A percentile compares a stretch with the other conserved stretches of the same genome.
phyloP scores from a whole-genome alignment of 2,329 filamentous ascomycete species.

The Claviceps monticola region DNA sequence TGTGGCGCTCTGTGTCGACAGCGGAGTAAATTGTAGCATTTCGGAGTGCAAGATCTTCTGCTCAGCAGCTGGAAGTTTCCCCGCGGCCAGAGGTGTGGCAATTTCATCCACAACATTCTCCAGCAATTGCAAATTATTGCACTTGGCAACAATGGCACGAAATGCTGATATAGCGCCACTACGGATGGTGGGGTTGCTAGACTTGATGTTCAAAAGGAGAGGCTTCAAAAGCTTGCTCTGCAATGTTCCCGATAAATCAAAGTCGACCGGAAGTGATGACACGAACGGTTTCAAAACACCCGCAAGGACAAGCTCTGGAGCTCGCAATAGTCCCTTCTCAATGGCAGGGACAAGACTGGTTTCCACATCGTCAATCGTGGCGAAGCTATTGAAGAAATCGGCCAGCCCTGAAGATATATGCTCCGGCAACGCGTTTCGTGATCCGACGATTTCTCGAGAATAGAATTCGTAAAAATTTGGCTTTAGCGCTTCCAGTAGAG shows the following conservation, averaged over 20 bases:
- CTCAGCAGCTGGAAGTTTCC: constrained; percentile 73
- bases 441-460: constrained; percentile 69
- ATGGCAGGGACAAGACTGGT: constrained; percentile 66
- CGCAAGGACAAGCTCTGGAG: constrained; percentile 78
- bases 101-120: constrained; percentile 66
- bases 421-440: constrained; percentile 52
- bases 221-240: constrained; percentile 67
- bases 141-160: constrained; percentile 49
- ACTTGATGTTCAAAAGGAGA: constrained; percentile 80
- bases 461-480: constrained; percentile 70
- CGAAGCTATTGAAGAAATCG: constrained; percentile 73
- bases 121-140: constrained; percentile 41
- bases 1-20: constrained; percentile 46
- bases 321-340: constrained; percentile 77
- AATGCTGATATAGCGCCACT: constrained; percentile 66
- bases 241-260: constrained; percentile 69
- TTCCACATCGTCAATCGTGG: constrained; percentile 58
- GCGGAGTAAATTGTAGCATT: constrained; percentile 54
- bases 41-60: constrained; percentile 74
- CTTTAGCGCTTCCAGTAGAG: constrained; percentile 50
- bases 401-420: constrained; percentile 60
- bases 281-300: constrained; percentile 66
- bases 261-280: constrained; percentile 47
- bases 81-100: constrained; percentile 61
- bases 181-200: constrained; percentile 67